Base-by-base conservation (phyloP, 139 green algal genomes). In the Gonium pectorale region DNA sequence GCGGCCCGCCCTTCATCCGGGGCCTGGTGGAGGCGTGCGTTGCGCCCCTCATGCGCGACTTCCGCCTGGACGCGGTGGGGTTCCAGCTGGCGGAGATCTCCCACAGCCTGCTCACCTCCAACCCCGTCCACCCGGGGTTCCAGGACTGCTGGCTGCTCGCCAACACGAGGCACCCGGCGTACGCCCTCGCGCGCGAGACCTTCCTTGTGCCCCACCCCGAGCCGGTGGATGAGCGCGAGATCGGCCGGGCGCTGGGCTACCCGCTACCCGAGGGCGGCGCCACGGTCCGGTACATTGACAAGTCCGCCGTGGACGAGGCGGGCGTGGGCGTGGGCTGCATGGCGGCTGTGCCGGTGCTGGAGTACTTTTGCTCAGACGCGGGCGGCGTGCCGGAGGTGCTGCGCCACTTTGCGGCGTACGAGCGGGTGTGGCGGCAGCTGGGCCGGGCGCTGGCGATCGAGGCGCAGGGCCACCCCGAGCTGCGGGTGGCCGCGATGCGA, bases 271-370 rank as follows among this genome's bases (percentile, higher is more conserved):
- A 7, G 7, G 64, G 64, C 22, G 64, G n/a, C 4, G 64, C 9
- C 35, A 46, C 64, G 2, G 11, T 71, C n/a, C 33, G 60, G n/a
- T 74, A 67, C 77, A 49, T 82, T 2, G 82, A 87, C 43, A 62
- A 66, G 8, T 43, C 71, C 27, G 82, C 82, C 44, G 44, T 38
- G 4, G 46, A 63, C 17, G 71, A 33, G 33, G 22, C 35, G 51
- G 0, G 33, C 29, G 19, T 33, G 33, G 35, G 49, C 49, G n/a
- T n/a, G n/a, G n/a, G n/a, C n/a, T n/a, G n/a, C n/a, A n/a, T n/a
- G n/a, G n/a, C n/a, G n/a, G 49, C 33, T 21, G 15, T 62, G 68
- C 68, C 56, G 6, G 56, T 64, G 19, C 6, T n/a, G 19, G 56
- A 64, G 56, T 64, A 64, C 24, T 64, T 29, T 21, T 64, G 56